phyloP scores from a whole-genome alignment of 2,329 filamentous ascomycete species.

The Sporothrix phasma region DNA sequence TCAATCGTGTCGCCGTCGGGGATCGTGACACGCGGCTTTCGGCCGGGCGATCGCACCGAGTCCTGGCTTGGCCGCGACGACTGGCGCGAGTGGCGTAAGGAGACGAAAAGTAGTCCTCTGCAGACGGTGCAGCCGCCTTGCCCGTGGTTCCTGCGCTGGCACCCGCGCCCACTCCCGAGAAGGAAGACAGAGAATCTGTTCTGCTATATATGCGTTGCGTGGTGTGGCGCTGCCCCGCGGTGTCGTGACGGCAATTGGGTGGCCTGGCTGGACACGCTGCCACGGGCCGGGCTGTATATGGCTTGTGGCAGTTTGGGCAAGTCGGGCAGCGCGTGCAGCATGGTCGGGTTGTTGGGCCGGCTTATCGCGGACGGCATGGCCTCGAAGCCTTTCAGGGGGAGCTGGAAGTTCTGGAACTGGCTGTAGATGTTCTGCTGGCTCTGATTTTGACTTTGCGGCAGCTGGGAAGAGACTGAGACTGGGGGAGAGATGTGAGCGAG shows the following conservation, averaged over 20 bases:
- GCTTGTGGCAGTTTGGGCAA: constrained; percentile 64
- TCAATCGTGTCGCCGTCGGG: constrained; percentile 50
- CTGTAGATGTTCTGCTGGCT: constrained; percentile 6
- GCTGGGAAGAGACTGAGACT: not conserved
- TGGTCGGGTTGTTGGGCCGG: not conserved
- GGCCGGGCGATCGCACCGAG: constrained; percentile 26
- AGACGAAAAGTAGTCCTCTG: constrained; percentile 27
- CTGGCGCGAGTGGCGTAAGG: constrained; percentile 22
- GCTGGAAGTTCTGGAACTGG: constrained; percentile 13
- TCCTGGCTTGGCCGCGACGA: constrained; percentile 8
- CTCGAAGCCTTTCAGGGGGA: constrained; percentile 8
- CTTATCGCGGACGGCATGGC: not conserved
- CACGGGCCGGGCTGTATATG: constrained; percentile 68
- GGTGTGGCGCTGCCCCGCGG: constrained; percentile 55
- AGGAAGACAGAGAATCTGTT: constrained; percentile 42
- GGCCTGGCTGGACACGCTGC: constrained; percentile 55
- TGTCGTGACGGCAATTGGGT: constrained; percentile 56
- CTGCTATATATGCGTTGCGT: constrained; percentile 53
- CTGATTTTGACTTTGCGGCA: constrained; percentile 23
- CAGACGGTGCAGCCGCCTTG: constrained; percentile 10
- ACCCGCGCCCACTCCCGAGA: constrained; percentile 15
- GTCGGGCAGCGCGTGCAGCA: constrained; percentile 32
- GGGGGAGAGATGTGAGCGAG: not conserved
- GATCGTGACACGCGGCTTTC: constrained; percentile 36
- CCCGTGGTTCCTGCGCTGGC: constrained; percentile 15